These are phyloP conservation scores for Hypoxylon sp. DNA, from an alignment of 2,329 filamentous ascomycete species.

Conservation along the genomic window DNA sequence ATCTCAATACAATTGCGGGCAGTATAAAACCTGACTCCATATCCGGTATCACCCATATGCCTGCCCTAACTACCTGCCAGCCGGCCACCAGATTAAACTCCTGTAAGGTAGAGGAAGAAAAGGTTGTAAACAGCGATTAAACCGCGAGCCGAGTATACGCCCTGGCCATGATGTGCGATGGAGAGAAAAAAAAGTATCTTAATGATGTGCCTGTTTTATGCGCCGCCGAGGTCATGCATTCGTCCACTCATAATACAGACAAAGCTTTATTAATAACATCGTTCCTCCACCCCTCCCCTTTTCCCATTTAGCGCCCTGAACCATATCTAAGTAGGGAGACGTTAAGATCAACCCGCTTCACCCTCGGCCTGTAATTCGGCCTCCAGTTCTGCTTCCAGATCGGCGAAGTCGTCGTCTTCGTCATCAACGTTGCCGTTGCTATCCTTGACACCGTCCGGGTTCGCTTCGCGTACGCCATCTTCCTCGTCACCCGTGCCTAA, in stretches of 20 bases:
- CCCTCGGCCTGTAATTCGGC: constrained; percentile 59
- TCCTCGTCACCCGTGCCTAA: constrained; percentile 60
- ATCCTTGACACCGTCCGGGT: constrained; percentile 50
- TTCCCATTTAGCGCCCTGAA: neutral
- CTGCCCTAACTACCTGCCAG: constrained; percentile 14
- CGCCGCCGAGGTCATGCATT: constrained; percentile 40
- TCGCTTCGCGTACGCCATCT: constrained; percentile 54
- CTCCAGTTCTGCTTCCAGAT: constrained; percentile 65
- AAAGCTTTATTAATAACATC: constrained; percentile 17
- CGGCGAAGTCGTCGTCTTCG: constrained; percentile 58
- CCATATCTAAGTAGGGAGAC: constrained; percentile 5
- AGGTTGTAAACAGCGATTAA: constrained; percentile 30
- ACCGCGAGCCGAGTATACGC: constrained; percentile 18
- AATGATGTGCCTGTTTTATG: constrained; percentile 33
- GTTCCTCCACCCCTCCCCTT: neutral
- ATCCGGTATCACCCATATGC: constrained; percentile 20
- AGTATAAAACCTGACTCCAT: constrained; percentile 8
- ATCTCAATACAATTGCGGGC: constrained; percentile 1
- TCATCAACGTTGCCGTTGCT: constrained; percentile 48
- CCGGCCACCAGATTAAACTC: constrained; percentile 9
- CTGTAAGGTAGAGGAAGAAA: neutral
- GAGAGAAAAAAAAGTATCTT: constrained; percentile 7
- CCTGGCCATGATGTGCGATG: neutral
- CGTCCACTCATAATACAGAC: constrained; percentile 39
- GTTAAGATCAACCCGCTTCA: constrained; percentile 51